Conservation (phyloP, 2,329 filamentous ascomycete species). For the Scorias spongiosa region DNA sequence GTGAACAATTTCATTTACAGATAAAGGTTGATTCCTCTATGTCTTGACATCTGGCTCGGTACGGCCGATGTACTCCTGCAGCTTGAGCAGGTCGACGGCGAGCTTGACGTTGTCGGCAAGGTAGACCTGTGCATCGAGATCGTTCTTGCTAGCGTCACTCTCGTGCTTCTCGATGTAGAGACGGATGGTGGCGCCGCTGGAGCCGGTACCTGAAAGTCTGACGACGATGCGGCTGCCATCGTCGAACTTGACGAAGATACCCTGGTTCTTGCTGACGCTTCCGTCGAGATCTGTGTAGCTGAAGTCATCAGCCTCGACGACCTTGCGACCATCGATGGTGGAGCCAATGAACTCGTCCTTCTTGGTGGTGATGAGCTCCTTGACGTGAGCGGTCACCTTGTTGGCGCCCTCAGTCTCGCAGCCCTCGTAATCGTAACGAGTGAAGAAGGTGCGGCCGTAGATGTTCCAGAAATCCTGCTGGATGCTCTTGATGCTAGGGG, state of each 20-base stretch:
- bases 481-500: conserved; percentile 87
- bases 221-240: conserved; percentile 92
- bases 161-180: conserved; percentile 96
- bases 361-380: conserved; percentile 56
- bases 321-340: conserved; percentile 66
- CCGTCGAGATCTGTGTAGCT: conserved; percentile 98
- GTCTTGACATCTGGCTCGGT: conserved; percentile 96
- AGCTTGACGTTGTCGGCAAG: conserved; percentile 78
- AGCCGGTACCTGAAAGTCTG: conserved; percentile 85
- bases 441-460: conserved; percentile 98
- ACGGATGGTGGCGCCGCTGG: conserved; percentile 87
- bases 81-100: conserved; percentile 70
- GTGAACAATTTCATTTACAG: not conserved
- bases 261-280: conserved; percentile 89
- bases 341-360: conserved; percentile 67
- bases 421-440: conserved; percentile 94
- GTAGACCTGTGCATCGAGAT: conserved; percentile 79
- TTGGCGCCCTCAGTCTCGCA: conserved; percentile 82
- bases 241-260: conserved; percentile 85
- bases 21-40: conserved; percentile 29
- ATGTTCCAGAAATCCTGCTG: conserved; percentile 94
- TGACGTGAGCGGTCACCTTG: conserved; percentile 73
- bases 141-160: conserved; percentile 61
- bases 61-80: conserved; percentile 85
- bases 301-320: conserved; percentile 85